Evolutionary conservation across 768 basidiomycete genomes (phyloP), one percentile per base, ranked within the genome.

Genomic region (Antrodiella citrinella): DNA sequence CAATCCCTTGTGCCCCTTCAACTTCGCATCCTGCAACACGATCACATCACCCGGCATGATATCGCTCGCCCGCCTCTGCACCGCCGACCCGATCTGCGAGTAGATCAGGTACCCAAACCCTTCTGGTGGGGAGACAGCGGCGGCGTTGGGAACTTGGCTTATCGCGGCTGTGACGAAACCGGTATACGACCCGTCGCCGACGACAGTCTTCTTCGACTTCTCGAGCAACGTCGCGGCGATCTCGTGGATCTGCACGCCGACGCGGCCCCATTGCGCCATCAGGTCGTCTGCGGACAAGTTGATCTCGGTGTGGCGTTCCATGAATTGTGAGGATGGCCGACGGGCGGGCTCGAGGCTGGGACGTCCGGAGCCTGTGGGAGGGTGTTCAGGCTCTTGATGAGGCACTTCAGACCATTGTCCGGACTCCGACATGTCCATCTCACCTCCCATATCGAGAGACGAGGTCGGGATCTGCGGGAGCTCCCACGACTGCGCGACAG

Each of bases 31-130:
- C 46, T 74, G 69, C 51, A 94, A 65, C 53, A 80, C 76, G 44
- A 92, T 72, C 9, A 96, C 68, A 65, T 96, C 93, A 2, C 93
- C 93, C 0, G 91, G 86, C 76, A 86, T 72, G 52, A 91, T 87
- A 19, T 94, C 91, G 58, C 83, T 85, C 25, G 74, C 70, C 45
- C 89, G 75, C 54, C 81, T 80, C 65, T 83, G 80, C 52, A 95
- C 87, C 11, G 80, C 67, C 0, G 60, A 58, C 0, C 76, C 86
- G 24, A 72, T 77, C 68, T 93, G 91, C 53, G 74, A 70, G 59
- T 90, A 94, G 24, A 93, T 72, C 5, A 86, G 67, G 61, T 89
- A 80, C 0, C 92, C 93, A 59, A 81, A 89, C 12, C 59, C 59
- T 13, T 72, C 69, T 1, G 67, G 57, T 11, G 62, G 54, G 3